Evolutionary conservation across 78 protist species (phyloP).

Genomic region (Dictyostelium citrinum): DNA sequence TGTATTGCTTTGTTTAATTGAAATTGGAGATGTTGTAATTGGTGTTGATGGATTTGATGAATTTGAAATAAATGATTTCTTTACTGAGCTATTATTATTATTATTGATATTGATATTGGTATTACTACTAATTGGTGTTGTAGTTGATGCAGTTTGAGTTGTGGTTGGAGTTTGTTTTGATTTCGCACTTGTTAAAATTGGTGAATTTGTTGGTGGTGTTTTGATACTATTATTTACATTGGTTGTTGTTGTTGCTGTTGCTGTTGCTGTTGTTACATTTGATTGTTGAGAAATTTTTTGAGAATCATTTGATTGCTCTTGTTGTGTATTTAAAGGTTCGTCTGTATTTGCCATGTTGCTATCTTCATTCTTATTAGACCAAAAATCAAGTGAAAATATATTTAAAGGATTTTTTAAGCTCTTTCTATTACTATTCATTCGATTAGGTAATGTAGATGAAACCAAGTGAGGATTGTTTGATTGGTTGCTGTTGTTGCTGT

Average conservation of each 20-base stretch:
- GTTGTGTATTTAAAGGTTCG: not conserved
- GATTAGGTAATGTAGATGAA: not conserved
- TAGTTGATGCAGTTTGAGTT: not conserved
- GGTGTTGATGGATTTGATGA: not conserved
- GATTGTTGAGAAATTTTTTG: not conserved
- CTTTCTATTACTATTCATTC: constrained; percentile 22
- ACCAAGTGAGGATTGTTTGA: not conserved
- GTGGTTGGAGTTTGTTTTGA: not conserved
- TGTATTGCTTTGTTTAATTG: not conserved
- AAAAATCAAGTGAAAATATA: constrained; percentile 26
- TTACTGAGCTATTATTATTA: not conserved
- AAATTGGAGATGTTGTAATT: constrained; percentile 2
- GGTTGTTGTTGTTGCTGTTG: constrained; percentile 1
- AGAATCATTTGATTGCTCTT: not conserved
- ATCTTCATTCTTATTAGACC: constrained; percentile 1
- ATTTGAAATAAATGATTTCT: constrained; percentile 20
- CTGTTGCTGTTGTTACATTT: not conserved
- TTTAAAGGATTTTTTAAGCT: constrained; percentile 32
- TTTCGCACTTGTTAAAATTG: not conserved
- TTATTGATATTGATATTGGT: not conserved
- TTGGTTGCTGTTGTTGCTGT: not conserved
- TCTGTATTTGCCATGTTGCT: not conserved
- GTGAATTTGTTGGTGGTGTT: not conserved
- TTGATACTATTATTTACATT: not conserved
- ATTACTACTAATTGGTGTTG: not conserved